Conservation (phyloP, 495 filamentous ascomycete genomes). For the Evernia prunastri region DNA sequence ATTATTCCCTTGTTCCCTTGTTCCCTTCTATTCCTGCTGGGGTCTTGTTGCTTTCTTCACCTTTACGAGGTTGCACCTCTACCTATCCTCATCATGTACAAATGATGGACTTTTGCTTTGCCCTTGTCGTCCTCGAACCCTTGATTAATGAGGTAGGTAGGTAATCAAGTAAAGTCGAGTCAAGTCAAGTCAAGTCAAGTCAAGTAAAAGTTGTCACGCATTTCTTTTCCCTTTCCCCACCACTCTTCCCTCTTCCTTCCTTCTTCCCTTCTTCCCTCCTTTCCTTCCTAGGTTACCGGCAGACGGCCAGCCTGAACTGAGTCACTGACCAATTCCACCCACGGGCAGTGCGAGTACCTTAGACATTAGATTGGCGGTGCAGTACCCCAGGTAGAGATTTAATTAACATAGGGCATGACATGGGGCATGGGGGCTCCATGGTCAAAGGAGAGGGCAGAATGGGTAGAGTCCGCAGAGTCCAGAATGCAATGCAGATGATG, state of each 20-base stretch:
- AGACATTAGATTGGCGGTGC: too few species aligned
- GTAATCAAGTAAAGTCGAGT: too few species aligned
- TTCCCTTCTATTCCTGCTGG: neutral
- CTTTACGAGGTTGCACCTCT: slow-evolving; percentile 8
- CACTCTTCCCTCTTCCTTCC: neutral
- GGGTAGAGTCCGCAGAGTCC: slow-evolving; percentile 14
- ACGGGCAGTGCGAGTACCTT: too few species aligned
- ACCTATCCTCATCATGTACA: too few species aligned
- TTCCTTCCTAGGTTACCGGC: slow-evolving; percentile 14
- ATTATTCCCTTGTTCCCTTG: neutral
- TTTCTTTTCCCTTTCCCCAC: too few species aligned
- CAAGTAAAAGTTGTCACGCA: slow-evolving; percentile 2
- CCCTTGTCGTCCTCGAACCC: slow-evolving; percentile 16
- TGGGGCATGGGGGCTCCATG: too few species aligned
- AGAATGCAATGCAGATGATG: slow-evolving; percentile 19
- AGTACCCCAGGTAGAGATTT: too few species aligned
- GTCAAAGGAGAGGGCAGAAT: too few species aligned
- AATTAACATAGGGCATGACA: too few species aligned
- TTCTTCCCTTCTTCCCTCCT: neutral
- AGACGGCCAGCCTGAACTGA: slow-evolving; percentile 13
- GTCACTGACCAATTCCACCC: slow-evolving; percentile 20
- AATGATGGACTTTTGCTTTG: too few species aligned
- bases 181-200: too few species aligned
- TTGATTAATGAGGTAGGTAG: too few species aligned
- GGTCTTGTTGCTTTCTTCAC: slow-evolving; percentile 12